phyloP scores from a whole-genome alignment of 495 filamentous ascomycete species.

The Hypoxylon perforatum region DNA sequence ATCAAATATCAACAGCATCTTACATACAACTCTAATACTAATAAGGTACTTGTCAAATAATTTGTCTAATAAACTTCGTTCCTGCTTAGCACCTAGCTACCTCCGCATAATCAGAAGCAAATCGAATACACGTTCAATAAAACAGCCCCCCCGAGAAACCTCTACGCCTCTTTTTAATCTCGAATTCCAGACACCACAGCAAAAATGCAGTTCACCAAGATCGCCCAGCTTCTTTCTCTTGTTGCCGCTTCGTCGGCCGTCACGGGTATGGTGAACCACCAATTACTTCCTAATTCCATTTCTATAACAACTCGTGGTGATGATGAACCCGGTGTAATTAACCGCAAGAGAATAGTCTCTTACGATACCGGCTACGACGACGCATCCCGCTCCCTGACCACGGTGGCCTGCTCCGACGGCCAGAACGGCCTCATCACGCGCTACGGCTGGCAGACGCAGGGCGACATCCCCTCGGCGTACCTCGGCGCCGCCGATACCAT shows the following conservation, averaged over 20 bases:
- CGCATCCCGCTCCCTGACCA: constrained; percentile 53
- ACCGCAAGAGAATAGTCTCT: constrained; percentile 50
- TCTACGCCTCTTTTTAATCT: background rate
- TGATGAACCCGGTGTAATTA: background rate
- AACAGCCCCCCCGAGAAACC: constrained; percentile 4
- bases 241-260: constrained; percentile 37
- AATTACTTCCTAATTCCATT: background rate
- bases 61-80: constrained; percentile 18
- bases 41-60: constrained; percentile 10
- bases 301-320: too few relatives aligned
- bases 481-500: constrained; percentile 74
- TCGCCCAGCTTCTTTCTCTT: constrained; percentile 38
- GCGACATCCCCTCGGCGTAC: constrained; percentile 63
- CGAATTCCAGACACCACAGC: background rate
- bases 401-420: constrained; percentile 68
- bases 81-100: constrained; percentile 12
- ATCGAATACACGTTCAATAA: background rate
- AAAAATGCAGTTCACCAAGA: constrained; percentile 65
- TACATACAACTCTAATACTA: constrained; percentile 32
- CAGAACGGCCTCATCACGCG: constrained; percentile 66
- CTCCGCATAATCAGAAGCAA: constrained; percentile 2
- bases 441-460: constrained; percentile 59
- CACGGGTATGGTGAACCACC: constrained; percentile 8
- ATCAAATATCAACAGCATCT: constrained; percentile 20
- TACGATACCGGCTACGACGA: constrained; percentile 71